Evolutionary conservation across 345 rosid species (phyloP), one percentile per base, ranked within the genome.

Genomic region (Streptanthus diversifolius): DNA sequence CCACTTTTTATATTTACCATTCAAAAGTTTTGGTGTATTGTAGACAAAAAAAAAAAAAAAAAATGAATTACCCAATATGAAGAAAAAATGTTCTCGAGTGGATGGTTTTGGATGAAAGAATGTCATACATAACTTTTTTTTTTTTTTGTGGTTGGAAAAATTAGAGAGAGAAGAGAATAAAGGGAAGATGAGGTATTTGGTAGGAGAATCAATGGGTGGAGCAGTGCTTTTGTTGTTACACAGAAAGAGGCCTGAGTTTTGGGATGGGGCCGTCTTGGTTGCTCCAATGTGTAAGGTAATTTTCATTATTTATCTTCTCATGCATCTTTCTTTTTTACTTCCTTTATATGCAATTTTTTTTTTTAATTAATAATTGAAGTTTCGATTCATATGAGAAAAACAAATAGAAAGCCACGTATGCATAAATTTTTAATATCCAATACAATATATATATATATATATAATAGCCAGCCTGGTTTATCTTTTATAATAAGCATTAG

Each of bases 121-220:
- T 37, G 12, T 2, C 35, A 13, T 2, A 18, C 32, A 60, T 7
- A 5, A 5, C 5, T 18, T 25, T 47, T 29, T 17, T 56, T 33
- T 32, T 29, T 30, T 36, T 43, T 32, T 52, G 63, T 35, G 63
- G 49, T 57, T 74, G 78, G 0, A 58, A 56, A 39, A 24, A 64
- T 55, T 55, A 93, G 97, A 85, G 79, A 85, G 69, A 44, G 60
- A 73, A 63, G 93, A 82, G 55, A 90, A 91, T 8, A 82, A 53
- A 71, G 78, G 69, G 77, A 93, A 85, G 82, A 84, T 36, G 90
- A 89, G 87, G 62, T 86, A 59, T 27, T 33, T 95, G 87, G 10
- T 95, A 8, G 97, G 97, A 49, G 99, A 95, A 70, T 91, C 99
- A 37, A 81, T 91, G 98, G 97, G 98, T 63, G 99, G 96, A 76